Conservation (phyloP, 352 stramenopile species). For the Phytophthora sp. region DNA sequence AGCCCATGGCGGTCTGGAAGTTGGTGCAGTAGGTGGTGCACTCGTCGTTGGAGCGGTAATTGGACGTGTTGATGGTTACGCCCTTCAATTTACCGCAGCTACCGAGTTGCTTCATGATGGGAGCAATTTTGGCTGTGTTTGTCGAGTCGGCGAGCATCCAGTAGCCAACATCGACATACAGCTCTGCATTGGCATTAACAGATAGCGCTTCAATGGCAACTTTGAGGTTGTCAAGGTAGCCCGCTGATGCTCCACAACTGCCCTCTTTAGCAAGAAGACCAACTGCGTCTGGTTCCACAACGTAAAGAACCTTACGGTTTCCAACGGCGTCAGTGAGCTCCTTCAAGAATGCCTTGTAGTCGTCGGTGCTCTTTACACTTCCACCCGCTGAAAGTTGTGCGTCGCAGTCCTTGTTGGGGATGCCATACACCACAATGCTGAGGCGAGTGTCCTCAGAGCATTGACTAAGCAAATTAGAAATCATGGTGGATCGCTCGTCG, state of each 20-base stretch:
- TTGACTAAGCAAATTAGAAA: conserved; percentile 30
- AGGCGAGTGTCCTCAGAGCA: conserved; percentile 44
- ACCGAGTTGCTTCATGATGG: conserved; percentile 44
- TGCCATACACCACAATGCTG: conserved; percentile 62
- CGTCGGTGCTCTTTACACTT: conserved; percentile 34
- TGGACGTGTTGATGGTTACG: conserved; percentile 73
- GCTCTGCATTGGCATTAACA: conserved; percentile 49
- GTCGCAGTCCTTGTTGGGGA: conserved; percentile 69
- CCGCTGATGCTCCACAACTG: conserved; percentile 41
- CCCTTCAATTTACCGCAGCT: conserved; percentile 50
- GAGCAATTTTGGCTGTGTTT: conserved; percentile 33
- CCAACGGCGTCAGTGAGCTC: conserved; percentile 42
- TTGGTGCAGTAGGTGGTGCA: conserved; percentile 46
- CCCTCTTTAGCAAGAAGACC: conserved; percentile 47
- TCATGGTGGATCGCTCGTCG: conserved; percentile 23
- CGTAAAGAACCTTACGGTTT: conserved; percentile 59
- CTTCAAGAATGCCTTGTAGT: conserved; percentile 53
- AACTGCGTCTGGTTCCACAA: conserved; percentile 64
- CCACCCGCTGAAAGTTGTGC: conserved; percentile 42
- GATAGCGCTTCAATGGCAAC: conserved; percentile 51
- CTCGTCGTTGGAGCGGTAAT: conserved; percentile 61
- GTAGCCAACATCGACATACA: conserved; percentile 69
- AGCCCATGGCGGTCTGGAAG: conserved; percentile 52
- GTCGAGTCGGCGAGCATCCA: conserved; percentile 49
- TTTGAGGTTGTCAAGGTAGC: conserved; percentile 57